Base-by-base conservation (phyloP, 208 protist species). In the Pavlovales sp. region DNA sequence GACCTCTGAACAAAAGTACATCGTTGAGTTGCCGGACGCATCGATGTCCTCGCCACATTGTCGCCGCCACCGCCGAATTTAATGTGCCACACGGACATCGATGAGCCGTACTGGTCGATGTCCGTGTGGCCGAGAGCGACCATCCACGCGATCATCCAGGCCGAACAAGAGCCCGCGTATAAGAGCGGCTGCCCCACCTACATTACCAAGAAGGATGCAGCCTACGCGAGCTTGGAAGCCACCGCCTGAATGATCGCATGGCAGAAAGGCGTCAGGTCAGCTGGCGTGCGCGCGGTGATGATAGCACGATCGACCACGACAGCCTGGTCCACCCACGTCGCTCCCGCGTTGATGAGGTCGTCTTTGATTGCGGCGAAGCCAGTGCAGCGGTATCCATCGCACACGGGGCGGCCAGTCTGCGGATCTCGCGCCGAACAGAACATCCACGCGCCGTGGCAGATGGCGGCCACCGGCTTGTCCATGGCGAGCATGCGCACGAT, bases 361-460 rank as follows among this genome's bases (percentile, higher is more conserved):
- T 71, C 57, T 30, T 71, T 71, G 57, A 71, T 71, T 32, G 57
- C 57, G 7, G 1, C 57, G 57, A 71, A 71, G 1, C 22, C 20
- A 10, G 57, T 71, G 57, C 5, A 8, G 57, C 57, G 57, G 22
- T 32, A 5, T 10, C 26, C 26, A 5, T 10, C 20, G 57, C 57
- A 71, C 22, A 71, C 57, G 5, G 57, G 57, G 22, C 5, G 7
- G 57, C 57, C 57, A 28, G 22, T 71, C 14, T 10, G 22, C 20
- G 44, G 44, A 2, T 32, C 26, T 10, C 71, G 71, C 71, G 71
- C 71, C 14, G n/a, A 39, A 34, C 71, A 77, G 4, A 77, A 34
- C 71, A 77, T 77, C 71, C 71, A 77, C 22, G 71, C n/a, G 4
- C 71, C 71, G 20, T 77, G 71, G 71, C 71, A 77, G 34, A 77